These are phyloP conservation scores for Allium cepa DNA, from an alignment of 106 monocot genomes.

Conservation along the genomic window DNA sequence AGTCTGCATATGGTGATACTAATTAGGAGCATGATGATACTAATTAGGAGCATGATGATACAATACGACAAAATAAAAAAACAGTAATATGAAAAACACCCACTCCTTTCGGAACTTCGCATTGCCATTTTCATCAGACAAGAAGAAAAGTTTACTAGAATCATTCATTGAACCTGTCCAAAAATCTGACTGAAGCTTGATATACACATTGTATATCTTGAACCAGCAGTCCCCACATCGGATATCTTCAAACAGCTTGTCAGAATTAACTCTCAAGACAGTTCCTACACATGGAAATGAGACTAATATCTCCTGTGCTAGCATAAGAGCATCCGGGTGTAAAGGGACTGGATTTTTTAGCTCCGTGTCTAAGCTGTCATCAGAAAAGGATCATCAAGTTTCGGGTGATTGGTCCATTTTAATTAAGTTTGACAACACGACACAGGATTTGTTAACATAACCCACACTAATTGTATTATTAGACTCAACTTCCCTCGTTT, in stretches of 20 bases:
- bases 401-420: background rate
- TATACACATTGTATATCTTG: conserved; percentile 40
- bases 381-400: background rate
- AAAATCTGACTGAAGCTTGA: conserved; percentile 32
- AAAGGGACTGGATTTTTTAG: background rate
- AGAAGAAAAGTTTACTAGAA: conserved; percentile 34
- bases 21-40: background rate
- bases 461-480: background rate
- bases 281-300: conserved; percentile 53
- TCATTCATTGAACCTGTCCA: conserved; percentile 45
- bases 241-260: conserved; percentile 25
- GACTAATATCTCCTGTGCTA: conserved; percentile 28
- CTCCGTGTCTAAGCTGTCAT: background rate
- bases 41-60: too few relatives aligned
- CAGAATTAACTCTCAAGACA: conserved; percentile 30
- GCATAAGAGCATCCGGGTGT: conserved; percentile 2
- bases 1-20: conserved; percentile 17
- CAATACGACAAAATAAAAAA: background rate
- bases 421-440: background rate
- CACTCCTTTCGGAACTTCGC: conserved; percentile 43
- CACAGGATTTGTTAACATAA: background rate
- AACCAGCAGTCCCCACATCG: conserved; percentile 32
- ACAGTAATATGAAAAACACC: background rate
- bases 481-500: background rate
- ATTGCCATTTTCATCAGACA: conserved; percentile 44